phyloP scores from a whole-genome alignment of 2,329 filamentous ascomycete species.

The Cordyceps militaris region DNA sequence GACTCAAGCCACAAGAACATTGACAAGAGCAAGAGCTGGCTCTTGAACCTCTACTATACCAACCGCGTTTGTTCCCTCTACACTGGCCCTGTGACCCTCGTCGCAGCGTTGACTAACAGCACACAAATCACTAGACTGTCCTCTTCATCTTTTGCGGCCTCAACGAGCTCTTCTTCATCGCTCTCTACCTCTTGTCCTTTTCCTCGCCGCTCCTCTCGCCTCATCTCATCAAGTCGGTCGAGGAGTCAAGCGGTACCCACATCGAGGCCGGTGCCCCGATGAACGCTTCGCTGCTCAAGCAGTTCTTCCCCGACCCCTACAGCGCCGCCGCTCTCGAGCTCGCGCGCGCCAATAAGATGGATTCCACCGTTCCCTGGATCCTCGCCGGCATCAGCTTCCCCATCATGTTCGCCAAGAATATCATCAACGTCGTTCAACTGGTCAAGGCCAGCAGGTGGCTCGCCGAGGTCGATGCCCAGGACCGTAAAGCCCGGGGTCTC shows the following conservation, averaged over 20 bases:
- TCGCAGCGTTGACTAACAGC: neutral
- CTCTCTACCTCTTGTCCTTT: constrained; percentile 94
- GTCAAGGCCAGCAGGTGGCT: constrained; percentile 89
- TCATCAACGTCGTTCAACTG: constrained; percentile 89
- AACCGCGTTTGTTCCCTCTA: constrained; percentile 68
- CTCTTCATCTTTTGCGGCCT: constrained; percentile 84
- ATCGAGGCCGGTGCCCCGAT: constrained; percentile 63
- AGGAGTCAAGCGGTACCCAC: constrained; percentile 42
- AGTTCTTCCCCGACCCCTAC: constrained; percentile 82
- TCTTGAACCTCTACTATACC: constrained; percentile 93
- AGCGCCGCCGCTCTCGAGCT: constrained; percentile 88
- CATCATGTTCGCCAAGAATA: constrained; percentile 85
- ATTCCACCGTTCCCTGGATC: constrained; percentile 60
- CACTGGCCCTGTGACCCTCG: neutral
- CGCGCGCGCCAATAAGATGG: constrained; percentile 89
- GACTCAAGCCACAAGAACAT: constrained; percentile 88
- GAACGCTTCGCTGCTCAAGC: constrained; percentile 59
- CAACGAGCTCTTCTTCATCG: constrained; percentile 98
- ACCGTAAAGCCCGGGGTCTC: constrained; percentile 48
- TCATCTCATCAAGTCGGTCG: constrained; percentile 62
- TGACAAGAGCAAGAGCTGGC: constrained; percentile 77
- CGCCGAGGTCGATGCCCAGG: constrained; percentile 77
- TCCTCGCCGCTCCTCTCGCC: constrained; percentile 84
- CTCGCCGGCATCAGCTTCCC: constrained; percentile 74
- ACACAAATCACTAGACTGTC: constrained; percentile 54